phyloP scores from a whole-genome alignment of 2,329 filamentous ascomycete species.

The Aspergillus sp. region DNA sequence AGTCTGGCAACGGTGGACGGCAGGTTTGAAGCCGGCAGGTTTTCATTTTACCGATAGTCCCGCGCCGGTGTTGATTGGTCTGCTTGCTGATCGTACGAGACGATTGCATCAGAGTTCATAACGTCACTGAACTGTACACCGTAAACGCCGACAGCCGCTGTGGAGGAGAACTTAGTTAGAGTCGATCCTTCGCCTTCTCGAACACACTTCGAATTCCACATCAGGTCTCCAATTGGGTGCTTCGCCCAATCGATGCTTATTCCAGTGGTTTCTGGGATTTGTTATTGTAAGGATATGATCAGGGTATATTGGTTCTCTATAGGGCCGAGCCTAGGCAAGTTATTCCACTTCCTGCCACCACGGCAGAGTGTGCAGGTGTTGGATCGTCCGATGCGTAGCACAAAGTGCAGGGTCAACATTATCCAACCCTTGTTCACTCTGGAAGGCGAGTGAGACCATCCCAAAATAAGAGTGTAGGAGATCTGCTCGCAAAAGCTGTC shows the following conservation, averaged over 20 bases:
- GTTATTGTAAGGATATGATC: neutral
- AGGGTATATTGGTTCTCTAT: neutral
- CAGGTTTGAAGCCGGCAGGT: neutral
- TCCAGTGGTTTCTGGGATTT: neutral
- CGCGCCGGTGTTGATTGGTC: slow-evolving; percentile 4
- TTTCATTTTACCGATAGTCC: neutral
- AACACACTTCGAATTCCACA: neutral
- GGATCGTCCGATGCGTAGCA: slow-evolving; percentile 57
- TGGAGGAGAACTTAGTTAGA: neutral
- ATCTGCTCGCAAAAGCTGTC: slow-evolving; percentile 42
- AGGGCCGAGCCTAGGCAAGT: neutral
- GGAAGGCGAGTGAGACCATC: slow-evolving; percentile 72
- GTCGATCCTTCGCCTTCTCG: slow-evolving; percentile 1
- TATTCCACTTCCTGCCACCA: slow-evolving; percentile 33
- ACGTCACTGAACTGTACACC: neutral
- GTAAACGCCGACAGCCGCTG: neutral
- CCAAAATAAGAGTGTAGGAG: slow-evolving; percentile 89
- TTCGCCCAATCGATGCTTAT: neutral
- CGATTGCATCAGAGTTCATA: neutral
- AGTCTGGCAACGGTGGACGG: neutral
- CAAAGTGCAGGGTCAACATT: slow-evolving; percentile 74
- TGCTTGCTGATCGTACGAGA: slow-evolving; percentile 3
- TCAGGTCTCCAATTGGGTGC: neutral
- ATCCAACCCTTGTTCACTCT: slow-evolving; percentile 69
- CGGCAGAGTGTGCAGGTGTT: slow-evolving; percentile 40